Base-by-base conservation (phyloP, 2,329 filamentous ascomycete genomes). In the Pyricularia sp. region DNA sequence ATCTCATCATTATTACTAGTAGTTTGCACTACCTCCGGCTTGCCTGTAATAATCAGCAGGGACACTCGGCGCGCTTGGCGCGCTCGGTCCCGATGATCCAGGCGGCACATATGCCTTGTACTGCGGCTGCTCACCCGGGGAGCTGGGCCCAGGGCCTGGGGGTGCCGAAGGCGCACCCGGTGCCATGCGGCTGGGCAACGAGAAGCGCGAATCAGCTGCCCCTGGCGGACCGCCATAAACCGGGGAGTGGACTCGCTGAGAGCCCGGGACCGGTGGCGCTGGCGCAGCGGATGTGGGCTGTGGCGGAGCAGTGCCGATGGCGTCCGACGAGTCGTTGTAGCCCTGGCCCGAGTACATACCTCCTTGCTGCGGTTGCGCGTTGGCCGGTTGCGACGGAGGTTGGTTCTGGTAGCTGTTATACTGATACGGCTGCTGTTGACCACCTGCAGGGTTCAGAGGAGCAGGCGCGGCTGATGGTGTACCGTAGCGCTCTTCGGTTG, bases 61-160 rank as follows among this genome's bases (percentile, higher is more conserved):
- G 4, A 82, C 84, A 70, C 81, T 85, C 1, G 82, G 81, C 42
- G 70, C 72, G 31, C n/a, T 50, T 50, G 58, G 28, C 6, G 50
- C 68, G 61, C 68, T 64, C 65, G 23, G 75, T 67, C 68, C 71
- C 77, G 33, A 74, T 17, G 59, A 63, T 20, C 59, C 59, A 58
- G 70, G 83, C 3, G 86, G 86, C 2, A 84, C 82, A 70, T 90
- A 90, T 0, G 88, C 83, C 75, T 85, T 88, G 72, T 89, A 90
- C 75, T 87, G 85, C 58, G 80, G 80, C 73, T 81, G 79, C 23
- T 73, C 66, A 23, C 69, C 63, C 1, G 71, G 67, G 1, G 50
- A 68, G 26, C 59, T 36, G 36, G 69, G 68, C 2, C 28, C 64
- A 9, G 31, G 31, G 6, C 42, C 36, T 1, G 66, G 73, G 55